A percentile compares a stretch with the other conserved stretches of the same genome.
phyloP scores from a whole-genome alignment of 2,329 filamentous ascomycete species.

The Fusarium succisae region DNA sequence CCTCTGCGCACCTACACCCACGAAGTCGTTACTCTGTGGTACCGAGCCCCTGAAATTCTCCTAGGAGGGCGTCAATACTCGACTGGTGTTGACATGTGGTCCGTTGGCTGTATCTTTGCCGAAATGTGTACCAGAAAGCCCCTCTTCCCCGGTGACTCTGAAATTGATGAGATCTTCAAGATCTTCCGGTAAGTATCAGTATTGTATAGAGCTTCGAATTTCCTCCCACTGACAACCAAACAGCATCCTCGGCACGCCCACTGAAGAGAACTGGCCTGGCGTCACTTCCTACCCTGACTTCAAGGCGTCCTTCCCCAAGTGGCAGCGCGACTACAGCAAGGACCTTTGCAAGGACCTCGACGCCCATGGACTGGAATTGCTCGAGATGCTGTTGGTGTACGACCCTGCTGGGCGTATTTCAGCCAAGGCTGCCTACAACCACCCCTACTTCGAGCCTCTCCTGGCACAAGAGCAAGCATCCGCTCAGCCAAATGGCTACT shows the following conservation, averaged over 20 bases:
- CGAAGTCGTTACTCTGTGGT: conserved; percentile 95
- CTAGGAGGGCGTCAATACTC: conserved; percentile 92
- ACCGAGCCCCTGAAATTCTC: conserved; percentile 88
- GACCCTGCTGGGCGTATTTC: conserved; percentile 88
- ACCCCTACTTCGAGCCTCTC: conserved; percentile 77
- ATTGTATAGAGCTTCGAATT: neutral
- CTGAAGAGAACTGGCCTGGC: conserved; percentile 85
- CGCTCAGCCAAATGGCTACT: conserved; percentile 48
- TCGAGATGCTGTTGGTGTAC: conserved; percentile 80
- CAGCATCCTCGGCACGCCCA: conserved; percentile 82
- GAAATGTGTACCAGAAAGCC: conserved; percentile 97
- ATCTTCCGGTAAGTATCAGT: conserved; percentile 73
- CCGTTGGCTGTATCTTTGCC: conserved; percentile 91
- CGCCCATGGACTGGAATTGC: conserved; percentile 73
- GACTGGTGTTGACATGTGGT: conserved; percentile 97
- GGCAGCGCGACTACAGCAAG: conserved; percentile 75
- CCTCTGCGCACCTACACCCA: conserved; percentile 92
- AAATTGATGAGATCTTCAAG: conserved; percentile 57
- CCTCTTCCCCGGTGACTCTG: conserved; percentile 89
- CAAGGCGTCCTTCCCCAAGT: conserved; percentile 92
- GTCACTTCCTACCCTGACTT: conserved; percentile 96
- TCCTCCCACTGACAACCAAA: conserved; percentile 10
- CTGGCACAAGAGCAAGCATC: conserved; percentile 43
- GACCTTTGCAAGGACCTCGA: conserved; percentile 78
- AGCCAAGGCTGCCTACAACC: conserved; percentile 85